Evolutionary conservation across 1,139 yeast species (phyloP).

Genomic region (Kodamaea plutei): DNA sequence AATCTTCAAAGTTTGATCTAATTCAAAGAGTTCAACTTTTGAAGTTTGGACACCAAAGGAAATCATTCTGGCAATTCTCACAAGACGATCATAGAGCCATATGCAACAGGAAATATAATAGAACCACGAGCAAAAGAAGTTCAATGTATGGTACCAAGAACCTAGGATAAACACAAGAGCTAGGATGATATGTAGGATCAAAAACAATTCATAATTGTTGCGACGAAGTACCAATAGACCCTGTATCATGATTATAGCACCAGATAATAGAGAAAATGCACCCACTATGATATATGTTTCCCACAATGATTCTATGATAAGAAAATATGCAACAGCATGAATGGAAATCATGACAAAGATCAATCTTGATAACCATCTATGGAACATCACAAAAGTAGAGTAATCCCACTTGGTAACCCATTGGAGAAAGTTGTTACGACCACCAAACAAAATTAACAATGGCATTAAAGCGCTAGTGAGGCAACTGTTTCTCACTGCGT

Average conservation of each 20-base stretch:
- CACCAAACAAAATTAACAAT: conserved; percentile 51
- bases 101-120: conserved; percentile 37
- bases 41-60: conserved; percentile 41
- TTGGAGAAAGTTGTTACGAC: conserved; percentile 57
- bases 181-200: conserved; percentile 37
- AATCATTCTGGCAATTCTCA: conserved; percentile 31
- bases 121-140: conserved; percentile 36
- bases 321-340: conserved; percentile 37
- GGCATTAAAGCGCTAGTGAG: conserved; percentile 52
- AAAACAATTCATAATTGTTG: conserved; percentile 40
- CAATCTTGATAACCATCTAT: conserved; percentile 56
- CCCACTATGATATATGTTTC: conserved; percentile 28
- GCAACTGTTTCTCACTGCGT: conserved; percentile 57
- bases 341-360: conserved; percentile 34
- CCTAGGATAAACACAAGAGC: conserved; percentile 41
- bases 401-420: conserved; percentile 58
- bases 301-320: conserved; percentile 9
- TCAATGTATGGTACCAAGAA: conserved; percentile 38
- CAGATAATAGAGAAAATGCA: conserved; percentile 25
- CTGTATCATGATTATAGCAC: conserved; percentile 29
- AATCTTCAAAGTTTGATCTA: conserved; percentile 38
- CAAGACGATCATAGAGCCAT: conserved; percentile 41
- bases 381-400: conserved; percentile 54
- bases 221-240: conserved; percentile 40
- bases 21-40: conserved; percentile 24